Evolutionary conservation across 139 green algal genomes (phyloP).

Genomic region (Diplosphaera chodatii): DNA sequence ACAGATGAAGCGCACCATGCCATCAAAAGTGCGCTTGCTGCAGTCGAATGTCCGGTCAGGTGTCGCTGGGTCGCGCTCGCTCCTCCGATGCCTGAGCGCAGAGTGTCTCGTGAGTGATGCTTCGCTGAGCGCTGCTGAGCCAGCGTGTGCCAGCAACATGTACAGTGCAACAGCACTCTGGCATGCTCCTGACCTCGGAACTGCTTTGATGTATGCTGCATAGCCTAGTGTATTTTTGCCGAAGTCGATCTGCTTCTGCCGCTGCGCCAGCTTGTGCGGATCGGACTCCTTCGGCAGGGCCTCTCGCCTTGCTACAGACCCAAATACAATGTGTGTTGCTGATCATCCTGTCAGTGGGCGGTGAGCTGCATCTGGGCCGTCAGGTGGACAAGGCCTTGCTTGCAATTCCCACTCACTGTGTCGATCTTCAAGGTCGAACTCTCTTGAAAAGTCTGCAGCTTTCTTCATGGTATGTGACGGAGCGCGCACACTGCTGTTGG

Average conservation of each 20-base stretch:
- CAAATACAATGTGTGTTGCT: no score
- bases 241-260: conserved; percentile 87
- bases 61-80: neutral
- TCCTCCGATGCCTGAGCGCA: neutral
- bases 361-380: neutral
- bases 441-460: neutral
- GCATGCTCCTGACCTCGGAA: conserved; percentile 42
- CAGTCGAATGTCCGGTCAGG: neutral
- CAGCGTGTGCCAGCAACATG: no score
- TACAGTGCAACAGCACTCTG: no score
- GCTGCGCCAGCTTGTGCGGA: conserved; percentile 45
- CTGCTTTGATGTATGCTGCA: conserved; percentile 54
- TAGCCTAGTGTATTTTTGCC: conserved; percentile 91
- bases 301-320: neutral
- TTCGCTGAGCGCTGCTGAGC: no score
- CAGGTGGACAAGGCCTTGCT: no score
- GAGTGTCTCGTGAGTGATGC: no score
- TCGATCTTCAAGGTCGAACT: neutral
- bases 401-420: neutral
- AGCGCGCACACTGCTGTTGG: neutral
- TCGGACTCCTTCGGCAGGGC: conserved; percentile 21
- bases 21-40: neutral
- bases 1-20: neutral
- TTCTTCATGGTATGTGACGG: neutral
- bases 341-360: no score